phyloP scores from a whole-genome alignment of 192 early-diverging fungal genomes.

The Backusella circina region DNA sequence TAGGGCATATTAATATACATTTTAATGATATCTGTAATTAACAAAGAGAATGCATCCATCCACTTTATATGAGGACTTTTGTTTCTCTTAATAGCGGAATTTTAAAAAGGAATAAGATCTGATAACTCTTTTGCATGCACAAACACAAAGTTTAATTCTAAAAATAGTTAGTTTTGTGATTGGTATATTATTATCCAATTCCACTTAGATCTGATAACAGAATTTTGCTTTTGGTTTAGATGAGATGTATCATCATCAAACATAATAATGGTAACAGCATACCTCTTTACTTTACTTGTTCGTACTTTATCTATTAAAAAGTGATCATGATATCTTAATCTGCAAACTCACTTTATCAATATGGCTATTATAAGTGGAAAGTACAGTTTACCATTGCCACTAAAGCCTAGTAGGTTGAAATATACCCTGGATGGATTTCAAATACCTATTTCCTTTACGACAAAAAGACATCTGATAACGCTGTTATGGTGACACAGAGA shows the following conservation, averaged over 20 bases:
- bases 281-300: neutral
- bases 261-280: neutral
- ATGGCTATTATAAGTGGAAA: too few species aligned
- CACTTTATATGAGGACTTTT: neutral
- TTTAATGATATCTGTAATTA: too few species aligned
- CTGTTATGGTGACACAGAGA: neutral
- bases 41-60: neutral
- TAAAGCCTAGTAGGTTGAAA: neutral
- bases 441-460: neutral
- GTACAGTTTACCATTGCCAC: neutral
- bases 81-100: neutral
- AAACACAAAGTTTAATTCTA: neutral
- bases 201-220: neutral
- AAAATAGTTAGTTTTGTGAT: neutral
- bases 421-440: neutral
- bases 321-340: too few species aligned
- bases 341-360: too few species aligned
- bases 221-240: neutral
- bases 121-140: neutral
- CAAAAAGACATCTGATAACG: neutral
- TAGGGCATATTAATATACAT: neutral
- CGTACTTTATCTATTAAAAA: too few species aligned
- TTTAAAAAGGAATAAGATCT: neutral
- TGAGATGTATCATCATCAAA: neutral
- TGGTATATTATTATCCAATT: too few species aligned